Evolutionary conservation across 441 rosid species (phyloP), one percentile per base, ranked within the genome.

Genomic region (Isatis lusitanica): DNA sequence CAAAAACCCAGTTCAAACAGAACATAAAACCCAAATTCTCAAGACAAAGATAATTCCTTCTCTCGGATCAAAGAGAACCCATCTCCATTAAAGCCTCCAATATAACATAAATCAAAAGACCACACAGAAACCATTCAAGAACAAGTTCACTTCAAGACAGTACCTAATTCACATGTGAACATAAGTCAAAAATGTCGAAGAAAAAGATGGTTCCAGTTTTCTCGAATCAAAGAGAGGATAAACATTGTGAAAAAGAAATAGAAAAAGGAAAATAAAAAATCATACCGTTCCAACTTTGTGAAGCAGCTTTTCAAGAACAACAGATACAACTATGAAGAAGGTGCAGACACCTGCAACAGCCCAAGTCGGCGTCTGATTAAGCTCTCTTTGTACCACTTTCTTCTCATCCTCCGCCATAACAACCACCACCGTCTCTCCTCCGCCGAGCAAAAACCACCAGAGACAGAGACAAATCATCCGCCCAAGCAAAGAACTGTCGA

Each of bases 311-410:
- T 93, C 97, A 63, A 93, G 73, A 64, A 78, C 44, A 76, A 90
- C 82, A 43, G 98, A 93, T 66, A 93, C 79, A 42, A 88, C 21
- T 47, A 93, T 80, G 77, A 93, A 87, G 71, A 83, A 82, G 65
- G 93, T 79, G 68, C 85, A 88, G 58, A 93, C 93, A 13, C 68
- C 82, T 48, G 98, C 85, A 15, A 93, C 97, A 17, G 98, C 98
- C 98, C 98, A 93, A 40, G 98, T 93, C 0, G 97, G 90, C 11
- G 98, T 93, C 75, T 90, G 86, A 53, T 84, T 85, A 63, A 93
- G 92, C 78, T 82, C 52, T 77, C 87, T 86, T 11, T 78, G 66
- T 38, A 74, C 61, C 16, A 31, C 57, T 51, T 72, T 38, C 71
- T 36, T 70, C 36, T 63, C 84, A 12, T 75, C 62, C 12, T 73